Evolutionary conservation across 106 monocot genomes (phyloP).

Genomic region (Dactylorhiza incarnata): DNA sequence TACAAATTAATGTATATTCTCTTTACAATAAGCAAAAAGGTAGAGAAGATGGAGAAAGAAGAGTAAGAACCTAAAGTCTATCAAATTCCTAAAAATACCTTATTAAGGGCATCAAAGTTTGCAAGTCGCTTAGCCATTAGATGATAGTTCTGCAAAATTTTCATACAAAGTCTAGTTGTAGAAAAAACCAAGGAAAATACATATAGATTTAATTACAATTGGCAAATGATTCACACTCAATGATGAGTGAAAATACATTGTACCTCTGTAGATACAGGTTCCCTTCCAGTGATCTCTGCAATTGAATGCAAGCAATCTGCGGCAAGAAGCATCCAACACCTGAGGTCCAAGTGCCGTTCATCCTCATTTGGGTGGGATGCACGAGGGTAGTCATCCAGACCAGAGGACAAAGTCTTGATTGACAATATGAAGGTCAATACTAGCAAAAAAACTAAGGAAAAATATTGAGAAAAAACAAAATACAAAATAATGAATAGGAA

Average conservation of each 20-base stretch:
- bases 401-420: slow-evolving; percentile 72
- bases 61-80: not conserved
- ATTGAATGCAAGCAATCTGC: slow-evolving; percentile 83
- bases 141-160: slow-evolving; percentile 45
- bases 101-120: slow-evolving; percentile 69
- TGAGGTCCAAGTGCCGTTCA: slow-evolving; percentile 85
- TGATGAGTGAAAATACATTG: not conserved
- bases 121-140: slow-evolving; percentile 56
- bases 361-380: slow-evolving; percentile 92
- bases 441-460: not conserved
- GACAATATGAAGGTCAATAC: not conserved
- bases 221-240: not conserved
- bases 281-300: slow-evolving; percentile 26
- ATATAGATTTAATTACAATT: not conserved
- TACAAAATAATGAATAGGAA: too few relatives aligned
- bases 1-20: not conserved
- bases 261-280: slow-evolving; percentile 49
- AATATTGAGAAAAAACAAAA: not conserved
- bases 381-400: slow-evolving; percentile 95
- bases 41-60: not conserved
- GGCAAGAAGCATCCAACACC: slow-evolving; percentile 98
- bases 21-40: not conserved
- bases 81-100: slow-evolving; percentile 34
- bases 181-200: not conserved
- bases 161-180: not conserved